Percentiles rank a stretch among this genome's conserved stretches.
These are phyloP conservation scores for Penicillium sp. DNA, from an alignment of 2,329 filamentous ascomycete species.

Conservation along the genomic window DNA sequence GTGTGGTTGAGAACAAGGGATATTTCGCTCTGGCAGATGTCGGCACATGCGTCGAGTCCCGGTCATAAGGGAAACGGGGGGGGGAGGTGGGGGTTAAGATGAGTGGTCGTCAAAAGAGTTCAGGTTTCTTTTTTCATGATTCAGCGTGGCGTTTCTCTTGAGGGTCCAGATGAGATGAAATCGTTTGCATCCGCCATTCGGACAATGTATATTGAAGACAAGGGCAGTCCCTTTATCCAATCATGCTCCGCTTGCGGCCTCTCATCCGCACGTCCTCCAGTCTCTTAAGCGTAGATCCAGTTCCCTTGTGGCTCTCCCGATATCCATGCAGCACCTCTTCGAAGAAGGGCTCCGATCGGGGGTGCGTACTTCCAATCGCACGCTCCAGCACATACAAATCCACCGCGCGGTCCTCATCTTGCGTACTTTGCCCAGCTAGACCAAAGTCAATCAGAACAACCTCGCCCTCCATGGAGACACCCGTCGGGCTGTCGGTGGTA, in stretches of 20 bases:
- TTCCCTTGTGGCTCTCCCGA: slow-evolving; percentile 74
- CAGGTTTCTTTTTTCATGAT: slow-evolving; percentile 27
- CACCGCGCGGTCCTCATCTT: slow-evolving; percentile 92
- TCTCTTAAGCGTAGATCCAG: slow-evolving; percentile 74
- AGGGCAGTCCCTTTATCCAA: slow-evolving; percentile 66
- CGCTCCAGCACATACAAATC: slow-evolving; percentile 95
- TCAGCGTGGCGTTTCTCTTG: slow-evolving; percentile 32
- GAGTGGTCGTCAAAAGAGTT: slow-evolving; percentile 17
- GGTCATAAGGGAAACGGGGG: slow-evolving; percentile 28
- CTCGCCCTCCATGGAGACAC: slow-evolving; percentile 65
- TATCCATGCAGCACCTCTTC: slow-evolving; percentile 76
- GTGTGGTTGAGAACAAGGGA: slow-evolving; percentile 97
- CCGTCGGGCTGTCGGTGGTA: slow-evolving; percentile 28
- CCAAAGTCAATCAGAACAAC: slow-evolving; percentile 95
- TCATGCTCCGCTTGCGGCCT: slow-evolving; percentile 95
- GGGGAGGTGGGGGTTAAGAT: slow-evolving; percentile 9
- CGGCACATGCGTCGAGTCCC: slow-evolving; percentile 51
- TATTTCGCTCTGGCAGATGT: slow-evolving; percentile 90
- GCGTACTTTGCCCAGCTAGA: slow-evolving; percentile 77
- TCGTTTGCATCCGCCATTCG: slow-evolving; percentile 16
- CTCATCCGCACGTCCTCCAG: slow-evolving; percentile 92
- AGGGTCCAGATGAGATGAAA: slow-evolving; percentile 17
- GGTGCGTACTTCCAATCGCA: slow-evolving; percentile 94
- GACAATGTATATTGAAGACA: slow-evolving; percentile 10
- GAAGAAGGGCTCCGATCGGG: slow-evolving; percentile 79